These are phyloP conservation scores for Pyricularia sp. DNA, from an alignment of 2,329 filamentous ascomycete species.

Conservation along the genomic window DNA sequence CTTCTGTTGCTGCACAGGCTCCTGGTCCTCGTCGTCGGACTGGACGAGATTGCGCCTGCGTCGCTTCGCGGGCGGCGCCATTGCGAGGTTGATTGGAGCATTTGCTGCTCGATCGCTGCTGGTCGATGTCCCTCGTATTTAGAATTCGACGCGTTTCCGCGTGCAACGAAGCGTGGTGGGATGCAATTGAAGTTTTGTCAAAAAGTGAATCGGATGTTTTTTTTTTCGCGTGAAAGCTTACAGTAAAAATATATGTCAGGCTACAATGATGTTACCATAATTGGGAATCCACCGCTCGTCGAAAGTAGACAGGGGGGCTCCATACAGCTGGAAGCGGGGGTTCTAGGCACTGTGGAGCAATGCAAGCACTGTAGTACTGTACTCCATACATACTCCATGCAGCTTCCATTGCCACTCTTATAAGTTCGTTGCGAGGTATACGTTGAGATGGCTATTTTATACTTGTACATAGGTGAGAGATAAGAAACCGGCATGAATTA, in stretches of 20 bases:
- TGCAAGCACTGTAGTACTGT: background rate
- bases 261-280: background rate
- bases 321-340: background rate
- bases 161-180: background rate
- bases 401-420: background rate
- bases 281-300: background rate
- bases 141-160: background rate
- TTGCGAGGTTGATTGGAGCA: slow-evolving; percentile 17
- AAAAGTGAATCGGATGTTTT: background rate
- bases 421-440: background rate
- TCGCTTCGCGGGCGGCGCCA: slow-evolving; percentile 51
- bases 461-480: no score
- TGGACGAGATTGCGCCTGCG: slow-evolving; percentile 47
- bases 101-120: background rate
- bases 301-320: background rate
- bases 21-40: slow-evolving; percentile 39
- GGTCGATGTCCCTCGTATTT: background rate
- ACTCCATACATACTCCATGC: background rate
- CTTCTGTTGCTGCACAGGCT: slow-evolving; percentile 28
- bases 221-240: background rate
- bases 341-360: background rate
- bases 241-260: background rate
- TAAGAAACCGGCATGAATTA: background rate
- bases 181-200: background rate
- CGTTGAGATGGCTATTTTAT: background rate